Percentiles rank a stretch among this genome's conserved stretches.
Conservation (phyloP, 2,329 filamentous ascomycete genomes). For the Exophiala phaeomuriformis region DNA sequence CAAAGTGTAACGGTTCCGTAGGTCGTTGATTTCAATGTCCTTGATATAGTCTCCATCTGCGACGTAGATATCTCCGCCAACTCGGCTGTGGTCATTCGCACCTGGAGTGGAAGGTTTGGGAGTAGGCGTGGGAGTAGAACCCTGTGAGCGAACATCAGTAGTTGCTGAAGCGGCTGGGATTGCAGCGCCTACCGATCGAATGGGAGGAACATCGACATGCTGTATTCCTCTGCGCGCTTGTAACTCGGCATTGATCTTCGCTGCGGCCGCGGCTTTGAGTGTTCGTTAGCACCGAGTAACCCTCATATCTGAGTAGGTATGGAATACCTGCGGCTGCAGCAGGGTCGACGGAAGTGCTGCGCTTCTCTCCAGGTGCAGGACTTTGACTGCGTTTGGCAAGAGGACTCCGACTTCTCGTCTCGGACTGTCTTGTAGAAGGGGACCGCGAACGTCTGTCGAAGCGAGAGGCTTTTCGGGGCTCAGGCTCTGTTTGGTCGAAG, state of each 20-base stretch:
- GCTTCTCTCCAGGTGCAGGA: constrained; percentile 38
- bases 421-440: constrained; percentile 59
- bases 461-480: constrained; percentile 66
- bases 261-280: constrained; percentile 69
- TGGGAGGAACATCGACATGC: constrained; percentile 80
- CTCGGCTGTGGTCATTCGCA: constrained; percentile 45
- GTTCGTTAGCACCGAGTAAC: constrained; percentile 24
- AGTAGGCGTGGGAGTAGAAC: constrained; percentile 16
- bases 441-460: constrained; percentile 92
- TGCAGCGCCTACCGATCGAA: constrained; percentile 49
- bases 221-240: constrained; percentile 84
- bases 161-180: background rate
- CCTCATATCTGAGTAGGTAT: background rate
- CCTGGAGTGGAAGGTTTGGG: constrained; percentile 49
- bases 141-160: constrained; percentile 1
- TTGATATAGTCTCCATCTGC: constrained; percentile 97
- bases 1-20: constrained; percentile 92
- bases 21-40: constrained; percentile 97
- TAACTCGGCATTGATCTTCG: constrained; percentile 74
- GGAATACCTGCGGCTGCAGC: constrained; percentile 70
- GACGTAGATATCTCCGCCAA: constrained; percentile 86
- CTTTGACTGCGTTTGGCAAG: constrained; percentile 49
- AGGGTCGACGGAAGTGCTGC: constrained; percentile 55
- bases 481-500: constrained; percentile 85
- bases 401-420: constrained; percentile 75